phyloP scores from a whole-genome alignment of 2,329 filamentous ascomycete genomes.

The Aspergillus ustus region DNA sequence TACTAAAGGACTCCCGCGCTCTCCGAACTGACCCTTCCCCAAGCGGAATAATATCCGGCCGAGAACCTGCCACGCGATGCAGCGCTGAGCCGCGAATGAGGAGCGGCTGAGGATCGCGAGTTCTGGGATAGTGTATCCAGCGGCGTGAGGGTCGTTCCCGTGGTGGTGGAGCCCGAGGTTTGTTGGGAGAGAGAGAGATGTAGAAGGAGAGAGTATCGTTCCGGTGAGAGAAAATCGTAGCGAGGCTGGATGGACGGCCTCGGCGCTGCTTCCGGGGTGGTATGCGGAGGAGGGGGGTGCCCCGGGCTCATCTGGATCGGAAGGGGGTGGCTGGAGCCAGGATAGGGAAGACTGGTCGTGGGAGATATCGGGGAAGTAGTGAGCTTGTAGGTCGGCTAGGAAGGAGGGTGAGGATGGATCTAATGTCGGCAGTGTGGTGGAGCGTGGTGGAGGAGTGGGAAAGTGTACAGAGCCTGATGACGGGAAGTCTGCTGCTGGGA shows the following conservation, averaged over 20 bases:
- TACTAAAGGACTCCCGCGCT: slow-evolving; percentile 66
- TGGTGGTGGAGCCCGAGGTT: slow-evolving; percentile 90
- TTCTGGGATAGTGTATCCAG: slow-evolving; percentile 91
- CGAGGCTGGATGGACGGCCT: slow-evolving; percentile 68
- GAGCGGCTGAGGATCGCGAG: slow-evolving; percentile 80
- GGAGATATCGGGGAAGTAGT: slow-evolving; percentile 90
- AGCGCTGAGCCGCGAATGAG: slow-evolving; percentile 82
- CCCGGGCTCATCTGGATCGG: slow-evolving; percentile 65
- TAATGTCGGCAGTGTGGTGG: slow-evolving; percentile 68
- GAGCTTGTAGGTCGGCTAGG: slow-evolving; percentile 79
- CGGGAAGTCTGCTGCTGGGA: slow-evolving; percentile 45
- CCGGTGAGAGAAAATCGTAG: slow-evolving; percentile 91
- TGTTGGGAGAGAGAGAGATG: slow-evolving; percentile 73
- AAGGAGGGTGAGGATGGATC: slow-evolving; percentile 85
- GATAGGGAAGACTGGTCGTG: slow-evolving; percentile 83
- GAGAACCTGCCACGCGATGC: slow-evolving; percentile 88
- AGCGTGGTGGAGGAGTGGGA: slow-evolving; percentile 49
- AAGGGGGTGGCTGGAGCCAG: slow-evolving; percentile 81
- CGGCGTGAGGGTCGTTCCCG: slow-evolving; percentile 86
- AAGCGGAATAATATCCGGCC: slow-evolving; percentile 84
- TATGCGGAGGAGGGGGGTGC: slow-evolving; percentile 70
- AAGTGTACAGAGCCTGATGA: slow-evolving; percentile 45
- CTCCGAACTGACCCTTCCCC: slow-evolving; percentile 72
- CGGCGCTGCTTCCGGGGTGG: slow-evolving; percentile 72
- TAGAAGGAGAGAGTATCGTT: slow-evolving; percentile 74